A percentile compares a stretch with the other conserved stretches of the same genome.
Evolutionary conservation across 805 yeast genomes (phyloP).

Genomic region (Candida gorgasii): DNA sequence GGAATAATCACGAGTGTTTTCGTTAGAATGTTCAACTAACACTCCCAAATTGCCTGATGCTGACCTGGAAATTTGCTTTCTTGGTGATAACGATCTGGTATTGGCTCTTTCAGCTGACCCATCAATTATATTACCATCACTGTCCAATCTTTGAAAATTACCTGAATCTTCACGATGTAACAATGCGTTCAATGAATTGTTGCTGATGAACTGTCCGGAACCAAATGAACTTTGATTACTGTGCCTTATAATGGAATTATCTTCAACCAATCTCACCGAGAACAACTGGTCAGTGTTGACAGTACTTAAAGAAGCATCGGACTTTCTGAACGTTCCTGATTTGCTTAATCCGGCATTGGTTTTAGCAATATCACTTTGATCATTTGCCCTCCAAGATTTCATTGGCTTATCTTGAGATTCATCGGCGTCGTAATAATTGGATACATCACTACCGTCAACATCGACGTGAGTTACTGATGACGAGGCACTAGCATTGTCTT

Average conservation of each 20-base stretch:
- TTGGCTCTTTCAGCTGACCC: no score
- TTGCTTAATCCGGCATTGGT: constrained; percentile 17
- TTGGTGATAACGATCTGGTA: constrained; percentile 7
- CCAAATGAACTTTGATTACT: constrained; percentile 33
- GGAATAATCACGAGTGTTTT: constrained; percentile 16
- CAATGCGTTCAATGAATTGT: constrained; percentile 25
- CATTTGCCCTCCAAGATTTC: constrained; percentile 46
- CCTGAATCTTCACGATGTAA: constrained; percentile 30
- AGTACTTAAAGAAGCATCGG: constrained; percentile 74
- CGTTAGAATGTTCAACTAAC: constrained; percentile 29
- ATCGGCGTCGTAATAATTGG: constrained; percentile 33
- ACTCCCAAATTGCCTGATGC: constrained; percentile 29
- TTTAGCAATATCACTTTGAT: constrained; percentile 28
- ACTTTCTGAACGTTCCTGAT: constrained; percentile 60
- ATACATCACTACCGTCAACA: constrained; percentile 36
- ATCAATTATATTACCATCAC: constrained; percentile 45
- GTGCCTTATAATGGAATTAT: constrained; percentile 32
- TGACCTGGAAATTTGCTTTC: constrained; percentile 21
- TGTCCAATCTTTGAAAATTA: constrained; percentile 45
- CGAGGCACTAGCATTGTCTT: constrained; percentile 39
- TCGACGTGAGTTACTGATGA: constrained; percentile 59
- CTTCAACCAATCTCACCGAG: constrained; percentile 75
- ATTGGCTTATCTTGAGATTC: constrained; percentile 34
- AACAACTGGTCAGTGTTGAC: constrained; percentile 83
- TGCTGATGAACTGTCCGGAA: constrained; percentile 25